A percentile compares a stretch with the other conserved stretches of the same genome.
phyloP scores from a whole-genome alignment of 768 basidiomycete genomes.

The Amanita thiersii region DNA sequence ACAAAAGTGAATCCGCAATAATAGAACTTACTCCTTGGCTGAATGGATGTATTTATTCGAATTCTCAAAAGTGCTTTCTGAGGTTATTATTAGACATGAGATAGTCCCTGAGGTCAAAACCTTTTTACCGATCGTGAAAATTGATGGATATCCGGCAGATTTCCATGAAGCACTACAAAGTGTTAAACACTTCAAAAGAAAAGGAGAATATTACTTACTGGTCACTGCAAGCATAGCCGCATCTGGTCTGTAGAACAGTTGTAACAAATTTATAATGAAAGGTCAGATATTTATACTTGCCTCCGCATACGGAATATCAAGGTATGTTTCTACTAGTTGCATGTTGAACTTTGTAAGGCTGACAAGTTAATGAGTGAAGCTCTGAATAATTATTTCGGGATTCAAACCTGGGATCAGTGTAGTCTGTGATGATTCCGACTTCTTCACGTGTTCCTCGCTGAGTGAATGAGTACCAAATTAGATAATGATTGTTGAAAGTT shows the following conservation, averaged over 20 bases:
- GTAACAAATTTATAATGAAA: slow-evolving; percentile 10
- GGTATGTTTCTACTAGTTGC: slow-evolving; percentile 66
- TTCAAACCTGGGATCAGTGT: slow-evolving; percentile 51
- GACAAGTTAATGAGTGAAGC: slow-evolving; percentile 9
- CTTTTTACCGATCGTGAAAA: slow-evolving; percentile 71
- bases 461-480: slow-evolving; percentile 11
- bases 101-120: slow-evolving; percentile 12
- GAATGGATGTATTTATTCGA: slow-evolving; percentile 83
- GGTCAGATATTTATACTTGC: slow-evolving; percentile 17
- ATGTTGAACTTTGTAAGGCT: slow-evolving; percentile 81
- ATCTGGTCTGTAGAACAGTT: slow-evolving; percentile 52
- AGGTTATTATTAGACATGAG: slow-evolving; percentile 5
- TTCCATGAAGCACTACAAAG: slow-evolving; percentile 62
- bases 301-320: slow-evolving; percentile 76
- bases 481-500: slow-evolving; percentile 18
- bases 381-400: slow-evolving; percentile 13
- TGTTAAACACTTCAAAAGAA: slow-evolving; percentile 7
- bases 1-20: slow-evolving; percentile 8
- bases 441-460: slow-evolving; percentile 63
- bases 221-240: slow-evolving; percentile 92
- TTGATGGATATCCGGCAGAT: slow-evolving; percentile 79
- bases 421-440: slow-evolving; percentile 84
- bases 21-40: slow-evolving; percentile 57
- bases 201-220: slow-evolving; percentile 46
- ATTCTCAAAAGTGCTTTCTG: slow-evolving; percentile 67